Evolutionary conservation across 2,329 filamentous ascomycete species (phyloP), one percentile per base, ranked within the genome.

Genomic region (Sporothrix phasma): DNA sequence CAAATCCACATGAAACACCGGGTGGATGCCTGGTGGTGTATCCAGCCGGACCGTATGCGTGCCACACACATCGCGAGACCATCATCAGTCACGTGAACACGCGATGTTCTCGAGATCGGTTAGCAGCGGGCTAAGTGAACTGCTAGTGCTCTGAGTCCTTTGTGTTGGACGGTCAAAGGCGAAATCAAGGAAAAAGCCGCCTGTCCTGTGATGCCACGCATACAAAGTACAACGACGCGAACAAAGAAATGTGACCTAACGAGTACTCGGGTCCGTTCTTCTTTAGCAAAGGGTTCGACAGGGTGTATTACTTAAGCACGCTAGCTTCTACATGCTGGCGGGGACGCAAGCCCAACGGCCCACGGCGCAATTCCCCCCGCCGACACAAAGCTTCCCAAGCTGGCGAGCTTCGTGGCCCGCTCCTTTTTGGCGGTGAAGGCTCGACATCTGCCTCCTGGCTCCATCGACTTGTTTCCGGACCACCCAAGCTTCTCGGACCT

Each of bases 351-450:
- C 15, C 51, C 51, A 54, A 54, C 41, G 31, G 34, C 29, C 15
- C n/a, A 46, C 41, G 43, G 53, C 56, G 26, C 58, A 47, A 34
- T 61, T 34, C 63, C 59, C 59, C 47, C 29, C 29, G 41, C 46
- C 58, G 46, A 51, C 51, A 37, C 13, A 26, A n/a, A 66, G 63
- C 65, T 66, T 41, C 62, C 47, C 54, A 46, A 54, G 63, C 46
- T 46, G 24, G 29, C 26, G 24, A 61, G 59, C 59, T 61, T 39
- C 59, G 39, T 49, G 5, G 19, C n/a, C 13, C 39, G 31, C 29
- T 49, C 26, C 58, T 37, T 22, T 29, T 45, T n/a, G 47, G 37
- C 56, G 56, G 56, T 34, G 26, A 60, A 34, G 22, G 17, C 31
- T 29, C 7, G 26, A 2, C n/a, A 13, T 8, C n/a, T 39, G 15